Percentiles rank a stretch among this genome's conserved stretches.
phyloP scores from a whole-genome alignment of 805 yeast species.

The Yamadazyma paraphyllophila region DNA sequence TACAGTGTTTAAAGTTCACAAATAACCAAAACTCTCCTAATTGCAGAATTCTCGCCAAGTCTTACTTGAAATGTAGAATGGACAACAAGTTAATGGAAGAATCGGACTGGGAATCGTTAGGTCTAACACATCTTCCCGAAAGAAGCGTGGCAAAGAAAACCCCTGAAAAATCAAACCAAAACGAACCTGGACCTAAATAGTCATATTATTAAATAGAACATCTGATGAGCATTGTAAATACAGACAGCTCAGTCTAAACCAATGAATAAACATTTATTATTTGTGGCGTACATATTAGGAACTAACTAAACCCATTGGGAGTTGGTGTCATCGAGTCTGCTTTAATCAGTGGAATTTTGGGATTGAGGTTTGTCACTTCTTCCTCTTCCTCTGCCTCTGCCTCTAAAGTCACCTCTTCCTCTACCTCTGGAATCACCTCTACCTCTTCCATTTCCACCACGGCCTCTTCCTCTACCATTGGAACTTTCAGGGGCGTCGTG shows the following conservation, averaged over 20 bases:
- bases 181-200: neutral
- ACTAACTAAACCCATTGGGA: neutral
- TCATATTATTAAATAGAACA: neutral
- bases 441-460: slow-evolving; percentile 14
- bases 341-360: neutral
- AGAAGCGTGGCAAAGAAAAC: slow-evolving; percentile 14
- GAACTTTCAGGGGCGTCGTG: neutral
- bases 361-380: slow-evolving; percentile 3
- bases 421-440: slow-evolving; percentile 15
- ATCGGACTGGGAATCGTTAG: slow-evolving; percentile 44
- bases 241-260: neutral
- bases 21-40: slow-evolving; percentile 86
- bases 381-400: slow-evolving; percentile 13
- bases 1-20: slow-evolving; percentile 74
- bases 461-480: slow-evolving; percentile 17
- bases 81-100: slow-evolving; percentile 53
- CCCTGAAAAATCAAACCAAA: too few species aligned
- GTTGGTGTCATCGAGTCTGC: neutral
- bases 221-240: neutral
- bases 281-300: neutral
- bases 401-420: slow-evolving; percentile 8
- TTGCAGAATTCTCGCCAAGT: slow-evolving; percentile 80
- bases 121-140: slow-evolving; percentile 41
- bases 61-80: slow-evolving; percentile 85
- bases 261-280: neutral